Conservation (phyloP, 2,329 filamentous ascomycete genomes). For the Metarhizium album region DNA sequence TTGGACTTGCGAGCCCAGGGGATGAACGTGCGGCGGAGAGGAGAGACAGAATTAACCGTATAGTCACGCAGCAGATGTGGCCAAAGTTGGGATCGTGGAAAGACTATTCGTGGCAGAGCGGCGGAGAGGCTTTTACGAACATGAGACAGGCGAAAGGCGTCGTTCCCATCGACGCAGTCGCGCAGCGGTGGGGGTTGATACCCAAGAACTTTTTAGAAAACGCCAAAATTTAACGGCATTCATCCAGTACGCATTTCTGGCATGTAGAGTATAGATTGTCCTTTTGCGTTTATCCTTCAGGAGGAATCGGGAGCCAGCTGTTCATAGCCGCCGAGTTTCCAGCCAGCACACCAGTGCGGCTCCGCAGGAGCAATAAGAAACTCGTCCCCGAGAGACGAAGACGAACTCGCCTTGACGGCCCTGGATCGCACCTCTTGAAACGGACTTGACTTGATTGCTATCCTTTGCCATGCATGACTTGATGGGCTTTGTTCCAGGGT, state of each 20-base stretch:
- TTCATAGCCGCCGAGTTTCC: background rate
- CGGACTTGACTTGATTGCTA: background rate
- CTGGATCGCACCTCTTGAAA: background rate
- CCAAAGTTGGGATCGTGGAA: conserved; percentile 49
- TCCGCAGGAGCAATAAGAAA: background rate
- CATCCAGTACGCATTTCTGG: background rate
- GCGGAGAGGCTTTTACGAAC: conserved; percentile 35
- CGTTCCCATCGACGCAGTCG: conserved; percentile 20
- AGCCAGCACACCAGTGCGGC: background rate
- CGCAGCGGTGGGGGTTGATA: conserved; percentile 17
- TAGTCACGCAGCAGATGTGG: conserved; percentile 38
- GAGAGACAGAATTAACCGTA: conserved; percentile 20
- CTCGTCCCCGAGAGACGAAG: background rate
- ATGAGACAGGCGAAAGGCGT: conserved; percentile 17
- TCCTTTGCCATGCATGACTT: background rate
- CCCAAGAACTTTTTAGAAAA: conserved; percentile 12
- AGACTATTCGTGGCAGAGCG: conserved; percentile 55
- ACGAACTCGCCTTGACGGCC: background rate
- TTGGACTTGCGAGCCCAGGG: conserved; percentile 29
- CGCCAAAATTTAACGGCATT: conserved; percentile 16
- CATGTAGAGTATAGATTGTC: background rate
- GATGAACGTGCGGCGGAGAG: conserved; percentile 20
- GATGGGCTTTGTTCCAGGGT: too few relatives aligned
- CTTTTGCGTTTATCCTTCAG: background rate
- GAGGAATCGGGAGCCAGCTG: background rate